A percentile compares a stretch with the other conserved stretches of the same genome.
Conservation (phyloP, 768 basidiomycete species). For the Macrocybe gigantea region DNA sequence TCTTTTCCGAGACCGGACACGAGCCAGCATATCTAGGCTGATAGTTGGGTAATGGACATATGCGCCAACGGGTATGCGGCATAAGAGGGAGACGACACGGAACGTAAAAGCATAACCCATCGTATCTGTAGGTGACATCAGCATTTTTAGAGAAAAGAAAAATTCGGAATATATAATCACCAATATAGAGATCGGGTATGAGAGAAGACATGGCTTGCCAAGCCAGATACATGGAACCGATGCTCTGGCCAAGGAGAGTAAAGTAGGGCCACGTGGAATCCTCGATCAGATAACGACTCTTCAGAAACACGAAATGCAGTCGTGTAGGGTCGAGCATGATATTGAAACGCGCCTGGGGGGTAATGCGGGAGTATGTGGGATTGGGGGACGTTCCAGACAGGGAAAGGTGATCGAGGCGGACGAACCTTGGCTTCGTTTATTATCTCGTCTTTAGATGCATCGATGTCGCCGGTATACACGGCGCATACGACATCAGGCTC, state of each 20-base stretch:
- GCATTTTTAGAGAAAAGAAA: constrained; percentile 5
- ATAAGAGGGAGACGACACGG: constrained; percentile 62
- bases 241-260: constrained; percentile 86
- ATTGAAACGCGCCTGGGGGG: constrained; percentile 66
- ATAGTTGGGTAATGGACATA: constrained; percentile 98
- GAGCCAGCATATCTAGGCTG: constrained; percentile 86
- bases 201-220: constrained; percentile 77
- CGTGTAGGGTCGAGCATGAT: constrained; percentile 60
- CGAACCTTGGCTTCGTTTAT: constrained; percentile 75
- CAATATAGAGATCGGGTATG: constrained; percentile 88
- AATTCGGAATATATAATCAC: constrained; percentile 32
- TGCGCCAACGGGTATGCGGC: constrained; percentile 70
- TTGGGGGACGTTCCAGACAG: neutral
- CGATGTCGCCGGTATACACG: constrained; percentile 87
- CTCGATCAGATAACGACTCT: constrained; percentile 66
- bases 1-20: constrained; percentile 54
- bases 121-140: constrained; percentile 55
- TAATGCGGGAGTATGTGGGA: neutral
- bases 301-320: constrained; percentile 80
- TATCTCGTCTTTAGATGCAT: constrained; percentile 75
- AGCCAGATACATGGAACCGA: constrained; percentile 80
- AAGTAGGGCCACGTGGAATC: constrained; percentile 84
- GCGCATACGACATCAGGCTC: constrained; percentile 63
- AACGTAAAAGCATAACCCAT: constrained; percentile 99
- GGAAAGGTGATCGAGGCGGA: neutral